Base-by-base conservation (phyloP, 139 green algal genomes). In the Coccomyxa sp. region DNA sequence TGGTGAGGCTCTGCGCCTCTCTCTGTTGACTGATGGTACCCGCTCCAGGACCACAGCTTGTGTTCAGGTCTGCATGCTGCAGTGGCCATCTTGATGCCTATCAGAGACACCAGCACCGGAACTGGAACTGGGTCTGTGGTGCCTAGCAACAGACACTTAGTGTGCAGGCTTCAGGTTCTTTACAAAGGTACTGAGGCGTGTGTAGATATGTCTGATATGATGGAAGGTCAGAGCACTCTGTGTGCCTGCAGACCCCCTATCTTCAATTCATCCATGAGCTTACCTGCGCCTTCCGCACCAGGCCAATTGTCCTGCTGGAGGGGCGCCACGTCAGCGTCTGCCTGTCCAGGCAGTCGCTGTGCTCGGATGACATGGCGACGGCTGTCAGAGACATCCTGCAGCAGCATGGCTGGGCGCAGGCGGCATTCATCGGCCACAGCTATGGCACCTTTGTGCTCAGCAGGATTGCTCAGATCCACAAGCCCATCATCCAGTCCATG, bases 371-470 rank as follows among this genome's bases (percentile, higher is more conserved):
- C 4, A 74, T 85, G 33, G 87, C 84, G 0, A 38, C 76, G 18
- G 82, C 82, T 50, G 70, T 24, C 22, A 34, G 18, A 18, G 69
- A 41, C 14, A 9, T 74, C 3, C 69, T 74, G 69, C 33, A 27
- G 8, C 33, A 39, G n/a, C 77, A 79, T 6, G 80, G 80, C n/a
- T 81, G 55, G 39, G 33, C 27, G 18, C 37, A 79, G 35, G 82
- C 80, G 27, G 81, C 54, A 29, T 55, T 91, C 34, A 75, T 88
- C 33, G 85, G 64, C 0, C 87, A 91, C 78, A 74, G 29, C 29
- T 91, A 87, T 78, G 87, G 87, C 64, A 90, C 87, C 10, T 89
- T 91, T 77, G 73, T 79, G 38, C 71, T 72, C 22, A 86, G 80
- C 1, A 76, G 84, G 34, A 70, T 89, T 24, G 71, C 55, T 39